phyloP scores from a whole-genome alignment of 768 basidiomycete genomes.

The Mycena floridula region DNA sequence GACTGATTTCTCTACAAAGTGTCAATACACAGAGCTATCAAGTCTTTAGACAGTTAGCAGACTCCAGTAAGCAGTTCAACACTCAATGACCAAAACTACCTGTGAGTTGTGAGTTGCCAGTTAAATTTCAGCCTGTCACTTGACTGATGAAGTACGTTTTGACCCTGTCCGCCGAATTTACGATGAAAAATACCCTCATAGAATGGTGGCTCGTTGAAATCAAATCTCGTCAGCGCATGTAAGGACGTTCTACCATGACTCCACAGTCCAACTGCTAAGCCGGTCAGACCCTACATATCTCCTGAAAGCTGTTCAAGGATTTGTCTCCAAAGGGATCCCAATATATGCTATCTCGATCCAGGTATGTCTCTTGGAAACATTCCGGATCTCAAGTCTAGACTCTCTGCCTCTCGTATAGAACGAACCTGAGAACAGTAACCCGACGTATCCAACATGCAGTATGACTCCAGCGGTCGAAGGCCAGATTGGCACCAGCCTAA shows the following conservation, averaged over 20 bases:
- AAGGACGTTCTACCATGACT: constrained; percentile 2
- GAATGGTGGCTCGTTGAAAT: constrained; percentile 57
- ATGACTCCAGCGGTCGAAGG: constrained; percentile 54
- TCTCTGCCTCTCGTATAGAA: constrained; percentile 20
- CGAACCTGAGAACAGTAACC: constrained; percentile 50
- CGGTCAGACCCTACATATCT: constrained; percentile 63
- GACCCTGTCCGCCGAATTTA: too few species aligned
- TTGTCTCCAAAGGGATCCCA: constrained; percentile 50
- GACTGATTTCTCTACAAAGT: too few species aligned
- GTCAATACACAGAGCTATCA: too few species aligned
- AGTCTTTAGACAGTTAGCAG: too few species aligned
- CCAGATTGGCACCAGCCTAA: constrained; percentile 47
- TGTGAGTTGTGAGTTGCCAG: too few species aligned
- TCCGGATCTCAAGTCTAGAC: background rate
- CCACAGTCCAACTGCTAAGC: background rate
- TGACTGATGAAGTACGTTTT: too few species aligned
- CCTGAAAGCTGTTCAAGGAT: constrained; percentile 66
- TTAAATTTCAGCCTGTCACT: too few species aligned
- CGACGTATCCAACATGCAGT: constrained; percentile 61
- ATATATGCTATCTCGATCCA: constrained; percentile 63
- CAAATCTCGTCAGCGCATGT: constrained; percentile 36
- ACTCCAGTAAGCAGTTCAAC: too few species aligned
- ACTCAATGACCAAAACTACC: too few species aligned
- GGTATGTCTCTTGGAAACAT: constrained; percentile 1
- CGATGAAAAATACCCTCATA: too few species aligned